Base-by-base conservation (phyloP, 805 yeast genomes). In the Barnettozyma californica region DNA sequence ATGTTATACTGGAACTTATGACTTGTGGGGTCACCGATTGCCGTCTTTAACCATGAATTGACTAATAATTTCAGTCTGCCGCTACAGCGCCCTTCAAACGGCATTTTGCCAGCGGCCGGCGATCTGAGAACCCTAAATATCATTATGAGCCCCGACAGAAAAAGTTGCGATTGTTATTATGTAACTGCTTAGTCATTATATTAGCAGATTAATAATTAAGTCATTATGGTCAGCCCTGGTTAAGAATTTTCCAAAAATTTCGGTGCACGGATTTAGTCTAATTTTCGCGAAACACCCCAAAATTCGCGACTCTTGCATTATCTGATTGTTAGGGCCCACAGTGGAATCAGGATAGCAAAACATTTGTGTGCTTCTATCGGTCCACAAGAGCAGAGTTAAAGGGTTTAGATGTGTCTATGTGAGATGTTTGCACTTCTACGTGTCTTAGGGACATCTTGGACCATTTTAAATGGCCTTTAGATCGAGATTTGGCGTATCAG, bases 231-330 rank as follows among this genome's bases (percentile, higher is more conserved):
- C n/a, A n/a, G n/a, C n/a, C n/a, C n/a, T n/a, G n/a, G n/a, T n/a
- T n/a, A n/a, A n/a, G n/a, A n/a, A n/a, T n/a, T n/a, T n/a, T n/a
- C n/a, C n/a, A n/a, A n/a, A 23, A 23, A 5, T 23, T 23, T 18
- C 21, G 33, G 33, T 16, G 11, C 10, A 9, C 31, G 31, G 40
- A 21, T 14, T 6, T 6, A 18, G n/a, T 9, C 18, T 16, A 2
- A 21, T 9, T 21, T 16, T 20, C 41, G 41, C 41, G 41, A 40
- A 47, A 47, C 50, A 47, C 50, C 50, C 47, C 33, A 38, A 47
- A 47, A 47, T 21, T 47, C 50, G 50, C 50, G 50, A 34, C 21
- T 1, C 19, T 19, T 47, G 50, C 50, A 44, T 47, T 44, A 47
- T 47, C 50, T 11, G 43, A 42, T 43, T 20, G 49, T 42, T 38